A percentile compares a stretch with the other conserved stretches of the same genome.
Conservation (phyloP, 495 filamentous ascomycete genomes). For the Hypoxylon subgilvum region DNA sequence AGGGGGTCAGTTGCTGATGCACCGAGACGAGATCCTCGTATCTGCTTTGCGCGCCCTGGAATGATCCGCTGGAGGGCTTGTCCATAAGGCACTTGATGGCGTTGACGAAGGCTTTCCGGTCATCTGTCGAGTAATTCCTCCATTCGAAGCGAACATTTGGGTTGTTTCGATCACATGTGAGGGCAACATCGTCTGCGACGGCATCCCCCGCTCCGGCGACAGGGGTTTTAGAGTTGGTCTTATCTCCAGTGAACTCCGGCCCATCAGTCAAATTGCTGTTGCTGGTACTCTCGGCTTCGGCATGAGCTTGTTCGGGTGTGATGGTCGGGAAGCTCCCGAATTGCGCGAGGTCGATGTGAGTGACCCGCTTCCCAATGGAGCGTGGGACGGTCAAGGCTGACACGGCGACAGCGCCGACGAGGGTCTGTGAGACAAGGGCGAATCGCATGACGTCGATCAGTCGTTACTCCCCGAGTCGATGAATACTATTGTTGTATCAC, state of each 20-base stretch:
- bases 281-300: constrained; percentile 14
- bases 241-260: constrained; percentile 8
- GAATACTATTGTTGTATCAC: constrained; percentile 21
- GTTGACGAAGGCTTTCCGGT: constrained; percentile 41
- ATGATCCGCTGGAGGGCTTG: constrained; percentile 41
- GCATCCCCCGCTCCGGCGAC: constrained; percentile 8
- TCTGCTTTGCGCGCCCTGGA: constrained; percentile 38
- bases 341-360: constrained; percentile 33
- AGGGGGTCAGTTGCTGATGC: constrained; percentile 45
- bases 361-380: constrained; percentile 23
- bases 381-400: constrained; percentile 32
- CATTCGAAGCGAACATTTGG: constrained; percentile 43
- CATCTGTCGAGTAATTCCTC: constrained; percentile 36
- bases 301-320: constrained; percentile 25
- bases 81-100: constrained; percentile 46
- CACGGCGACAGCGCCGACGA: constrained; percentile 41
- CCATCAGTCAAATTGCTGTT: constrained; percentile 4
- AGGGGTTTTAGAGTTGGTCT: constrained; percentile 5
- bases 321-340: constrained; percentile 41
- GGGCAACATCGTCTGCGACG: constrained; percentile 4
- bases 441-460: constrained; percentile 37
- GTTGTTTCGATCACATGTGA: constrained; percentile 38
- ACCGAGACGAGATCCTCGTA: constrained; percentile 51
- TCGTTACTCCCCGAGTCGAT: not conserved
- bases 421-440: constrained; percentile 31